Conservation (phyloP, 2,329 filamentous ascomycete species). For the Trematosphaeria pertusa region DNA sequence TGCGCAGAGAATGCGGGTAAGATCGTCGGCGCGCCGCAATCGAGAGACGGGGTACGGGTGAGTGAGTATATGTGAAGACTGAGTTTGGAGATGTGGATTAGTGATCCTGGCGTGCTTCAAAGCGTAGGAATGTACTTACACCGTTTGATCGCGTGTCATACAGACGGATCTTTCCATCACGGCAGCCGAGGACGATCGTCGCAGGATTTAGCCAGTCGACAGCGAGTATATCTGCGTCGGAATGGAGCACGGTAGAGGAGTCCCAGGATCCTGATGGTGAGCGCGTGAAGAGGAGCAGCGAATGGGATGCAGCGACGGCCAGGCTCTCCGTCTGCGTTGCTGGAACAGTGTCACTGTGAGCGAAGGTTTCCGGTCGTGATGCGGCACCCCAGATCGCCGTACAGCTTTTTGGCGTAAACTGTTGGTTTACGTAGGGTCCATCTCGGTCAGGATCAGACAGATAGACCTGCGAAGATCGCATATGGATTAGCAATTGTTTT, state of each 20-base stretch:
- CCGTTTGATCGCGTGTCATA: conserved; percentile 40
- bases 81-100: too few relatives aligned
- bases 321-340: conserved; percentile 34
- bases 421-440: conserved; percentile 33
- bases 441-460: conserved; percentile 35
- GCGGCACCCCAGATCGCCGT: conserved; percentile 37
- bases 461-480: conserved; percentile 15
- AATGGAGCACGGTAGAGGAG: conserved; percentile 8
- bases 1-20: conserved; percentile 34
- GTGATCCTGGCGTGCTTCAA: too few relatives aligned
- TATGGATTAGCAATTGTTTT: conserved; percentile 1
- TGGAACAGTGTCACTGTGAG: conserved; percentile 24
- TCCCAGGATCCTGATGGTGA: conserved; percentile 30
- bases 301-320: conserved; percentile 38
- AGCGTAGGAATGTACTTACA: too few relatives aligned
- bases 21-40: conserved; percentile 34
- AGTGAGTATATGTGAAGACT: conserved; percentile 30
- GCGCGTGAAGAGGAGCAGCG: conserved; percentile 33
- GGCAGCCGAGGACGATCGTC: conserved; percentile 39
- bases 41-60: conserved; percentile 33
- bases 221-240: conserved; percentile 38
- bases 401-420: conserved; percentile 34
- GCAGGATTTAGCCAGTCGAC: conserved; percentile 43
- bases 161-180: conserved; percentile 42
- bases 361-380: conserved; percentile 27